Evolutionary conservation across 208 protist species (phyloP), one percentile per base, ranked within the genome.

Genomic region (Leishmania arabica): DNA sequence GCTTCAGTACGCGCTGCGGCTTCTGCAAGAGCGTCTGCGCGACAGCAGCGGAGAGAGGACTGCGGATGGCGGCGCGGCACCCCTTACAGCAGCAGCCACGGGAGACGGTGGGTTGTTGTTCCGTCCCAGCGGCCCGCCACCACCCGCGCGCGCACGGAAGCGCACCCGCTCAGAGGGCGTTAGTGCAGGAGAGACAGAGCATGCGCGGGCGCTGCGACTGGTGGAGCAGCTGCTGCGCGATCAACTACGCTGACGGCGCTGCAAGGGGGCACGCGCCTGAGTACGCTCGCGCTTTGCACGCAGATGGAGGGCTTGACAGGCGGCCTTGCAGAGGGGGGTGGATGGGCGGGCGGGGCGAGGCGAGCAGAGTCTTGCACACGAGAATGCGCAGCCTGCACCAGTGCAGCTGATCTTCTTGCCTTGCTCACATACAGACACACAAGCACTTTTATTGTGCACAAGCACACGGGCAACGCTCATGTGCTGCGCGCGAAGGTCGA

Each of bases 221-320:
- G 62, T 85, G 66, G 82, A 85, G n/a, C 70, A 81, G 73, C 64
- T 85, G 1, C 64, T 85, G 60, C 77, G 71, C 19, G 60, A 75
- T 51, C 77, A 79, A 15, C 37, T 85, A 31, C 58, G 65, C 54
- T 78, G 77, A 85, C 5, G n/a, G 40, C 27, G 47, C 56, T 42
- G 2, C 51, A 45, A 37, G 72, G 34, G 62, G 34, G 62, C n/a
- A 42, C 8, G 27, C 9, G 34, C 34, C 19, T 37, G 53, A 4
- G 51, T 56, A 17, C 17, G 19, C 51, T 37, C 11, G 53, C 27
- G 47, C 31, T 27, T 21, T 34, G 71, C 66, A 24, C 34, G 40
- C 37, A 21, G 27, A 40, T 47, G 8, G 66, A 64, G 62, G 62
- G 1, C 62, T 40, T 9, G 62, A 31, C 2, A 68, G 62, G 62